These are phyloP conservation scores for Ustulina deusta DNA, from an alignment of 2,329 filamentous ascomycete genomes.

Conservation along the genomic window DNA sequence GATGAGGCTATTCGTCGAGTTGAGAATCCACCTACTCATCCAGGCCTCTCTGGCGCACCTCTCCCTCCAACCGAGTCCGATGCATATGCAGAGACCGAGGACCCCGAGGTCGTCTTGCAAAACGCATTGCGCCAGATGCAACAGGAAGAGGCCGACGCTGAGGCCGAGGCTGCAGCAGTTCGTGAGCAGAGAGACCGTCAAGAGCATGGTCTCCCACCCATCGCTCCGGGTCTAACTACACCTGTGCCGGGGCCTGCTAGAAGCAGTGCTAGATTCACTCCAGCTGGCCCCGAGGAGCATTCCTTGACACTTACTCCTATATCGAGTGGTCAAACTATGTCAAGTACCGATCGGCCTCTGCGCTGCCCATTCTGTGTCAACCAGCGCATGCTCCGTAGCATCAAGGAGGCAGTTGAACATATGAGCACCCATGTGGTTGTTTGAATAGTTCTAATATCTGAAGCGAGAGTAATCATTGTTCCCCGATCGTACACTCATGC, in stretches of 20 bases:
- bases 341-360: slow-evolving; percentile 62
- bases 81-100: slow-evolving; percentile 60
- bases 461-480: background rate
- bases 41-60: slow-evolving; percentile 42
- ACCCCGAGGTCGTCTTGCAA: slow-evolving; percentile 69
- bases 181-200: slow-evolving; percentile 65
- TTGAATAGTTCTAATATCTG: slow-evolving; percentile 4
- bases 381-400: slow-evolving; percentile 69
- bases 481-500: no score
- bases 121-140: slow-evolving; percentile 70
- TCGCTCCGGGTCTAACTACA: slow-evolving; percentile 47
- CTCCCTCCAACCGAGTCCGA: slow-evolving; percentile 45
- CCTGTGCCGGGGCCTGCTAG: slow-evolving; percentile 42
- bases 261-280: slow-evolving; percentile 44
- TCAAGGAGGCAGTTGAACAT: slow-evolving; percentile 73
- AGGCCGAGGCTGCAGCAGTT: slow-evolving; percentile 67
- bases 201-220: slow-evolving; percentile 56
- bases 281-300: slow-evolving; percentile 54
- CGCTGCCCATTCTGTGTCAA: slow-evolving; percentile 73
- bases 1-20: slow-evolving; percentile 66
- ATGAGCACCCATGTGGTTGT: slow-evolving; percentile 72
- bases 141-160: slow-evolving; percentile 69
- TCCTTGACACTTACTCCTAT: slow-evolving; percentile 66
- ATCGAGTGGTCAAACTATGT: slow-evolving; percentile 61
- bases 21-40: slow-evolving; percentile 53